Evolutionary conservation across 2,329 filamentous ascomycete genomes (phyloP).

Genomic region (Polychaeton citri): DNA sequence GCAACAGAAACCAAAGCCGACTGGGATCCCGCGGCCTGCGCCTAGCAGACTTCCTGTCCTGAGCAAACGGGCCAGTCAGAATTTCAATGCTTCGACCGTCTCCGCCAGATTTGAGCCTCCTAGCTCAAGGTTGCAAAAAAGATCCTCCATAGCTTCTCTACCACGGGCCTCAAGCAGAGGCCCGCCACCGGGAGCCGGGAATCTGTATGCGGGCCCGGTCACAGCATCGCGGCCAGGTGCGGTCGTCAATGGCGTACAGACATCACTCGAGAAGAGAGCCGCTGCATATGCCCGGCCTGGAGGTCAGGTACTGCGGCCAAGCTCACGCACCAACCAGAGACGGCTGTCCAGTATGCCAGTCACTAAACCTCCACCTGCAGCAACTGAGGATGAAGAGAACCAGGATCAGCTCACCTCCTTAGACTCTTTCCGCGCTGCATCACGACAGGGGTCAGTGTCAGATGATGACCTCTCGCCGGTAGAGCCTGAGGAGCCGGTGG

Average conservation of each 20-base stretch:
- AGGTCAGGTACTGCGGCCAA: background rate
- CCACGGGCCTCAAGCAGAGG: background rate
- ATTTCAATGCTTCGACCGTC: background rate
- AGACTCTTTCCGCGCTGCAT: slow-evolving; percentile 29
- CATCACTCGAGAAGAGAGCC: background rate
- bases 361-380: background rate
- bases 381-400: slow-evolving; percentile 15
- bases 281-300: background rate
- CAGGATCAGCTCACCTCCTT: slow-evolving; percentile 30
- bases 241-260: background rate
- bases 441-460: slow-evolving; percentile 23
- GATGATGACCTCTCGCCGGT: slow-evolving; percentile 12
- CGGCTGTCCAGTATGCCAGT: background rate
- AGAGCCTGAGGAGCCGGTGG: slow-evolving; percentile 6
- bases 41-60: slow-evolving; percentile 8
- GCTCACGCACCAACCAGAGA: background rate
- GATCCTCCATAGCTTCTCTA: slow-evolving; percentile 5
- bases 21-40: slow-evolving; percentile 6
- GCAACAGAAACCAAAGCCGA: slow-evolving; percentile 3
- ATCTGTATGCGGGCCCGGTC: background rate
- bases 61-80: slow-evolving; percentile 6
- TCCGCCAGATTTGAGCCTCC: background rate
- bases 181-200: background rate
- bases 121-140: slow-evolving; percentile 8
- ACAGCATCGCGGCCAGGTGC: background rate